Conservation (phyloP, 768 basidiomycete genomes). For the Suillus placidus region DNA sequence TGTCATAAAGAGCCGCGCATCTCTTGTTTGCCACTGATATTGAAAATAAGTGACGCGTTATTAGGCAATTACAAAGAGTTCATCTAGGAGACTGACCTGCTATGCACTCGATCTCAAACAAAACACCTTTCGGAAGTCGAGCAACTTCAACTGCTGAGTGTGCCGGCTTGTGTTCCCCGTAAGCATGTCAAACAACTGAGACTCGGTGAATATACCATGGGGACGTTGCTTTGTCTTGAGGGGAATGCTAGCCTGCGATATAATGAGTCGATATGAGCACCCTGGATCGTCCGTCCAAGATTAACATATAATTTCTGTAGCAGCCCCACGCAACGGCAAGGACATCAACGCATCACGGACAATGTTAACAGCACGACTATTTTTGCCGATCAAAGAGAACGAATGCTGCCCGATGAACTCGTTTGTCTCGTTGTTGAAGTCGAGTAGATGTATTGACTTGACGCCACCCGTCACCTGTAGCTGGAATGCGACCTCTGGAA, state of each 20-base stretch:
- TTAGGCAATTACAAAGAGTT: not conserved
- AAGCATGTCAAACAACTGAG: constrained; percentile 63
- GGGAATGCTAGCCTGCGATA: constrained; percentile 63
- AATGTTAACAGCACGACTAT: too few species aligned
- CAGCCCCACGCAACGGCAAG: too few species aligned
- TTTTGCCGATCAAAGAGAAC: too few species aligned
- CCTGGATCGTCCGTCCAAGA: too few species aligned
- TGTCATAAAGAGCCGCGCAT: not conserved
- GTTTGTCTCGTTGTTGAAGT: too few species aligned
- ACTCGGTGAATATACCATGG: constrained; percentile 60
- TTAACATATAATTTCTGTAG: too few species aligned
- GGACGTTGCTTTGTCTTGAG: constrained; percentile 58
- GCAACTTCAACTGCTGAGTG: constrained; percentile 90
- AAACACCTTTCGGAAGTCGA: constrained; percentile 85
- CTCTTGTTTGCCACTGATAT: not conserved
- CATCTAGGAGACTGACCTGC: constrained; percentile 52
- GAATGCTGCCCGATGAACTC: too few species aligned
- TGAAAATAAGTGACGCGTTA: not conserved
- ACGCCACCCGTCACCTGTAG: too few species aligned
- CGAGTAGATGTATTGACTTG: too few species aligned
- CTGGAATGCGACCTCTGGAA: too few species aligned
- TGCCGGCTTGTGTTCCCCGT: constrained; percentile 78
- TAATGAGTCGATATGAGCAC: constrained; percentile 1
- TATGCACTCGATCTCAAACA: constrained; percentile 92
- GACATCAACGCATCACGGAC: too few species aligned